Evolutionary conservation across 768 basidiomycete genomes (phyloP), one percentile per base, ranked within the genome.

Genomic region (Trametes sanguinea): DNA sequence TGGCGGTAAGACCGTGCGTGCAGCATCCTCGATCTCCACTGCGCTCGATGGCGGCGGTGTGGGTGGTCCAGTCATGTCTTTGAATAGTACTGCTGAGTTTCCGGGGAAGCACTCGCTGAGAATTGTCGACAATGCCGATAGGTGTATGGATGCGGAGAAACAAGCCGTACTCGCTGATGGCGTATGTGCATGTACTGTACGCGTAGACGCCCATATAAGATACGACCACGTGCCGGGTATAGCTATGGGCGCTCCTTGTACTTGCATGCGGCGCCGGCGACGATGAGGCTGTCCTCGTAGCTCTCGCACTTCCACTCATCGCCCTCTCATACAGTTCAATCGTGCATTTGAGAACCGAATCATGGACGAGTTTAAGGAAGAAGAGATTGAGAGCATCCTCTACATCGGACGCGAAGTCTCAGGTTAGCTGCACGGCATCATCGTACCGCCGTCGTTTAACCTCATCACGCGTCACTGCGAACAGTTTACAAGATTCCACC

Each of bases 401-500:
- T 95, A 92, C 74, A 87, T 96, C 65, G 89, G 85, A n/a, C 82
- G 94, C 43, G 94, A 95, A 78, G 82, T 95, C 55, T 94, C 90
- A 80, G 93, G 94, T 94, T 68, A 71, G 77, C 75, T 47, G 30
- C 13, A 37, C 40, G 17, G 50, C 54, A 54, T 56, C 17, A 8
- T 39, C 29, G 45, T 17, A 17, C 22, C 13, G 44, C 46, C 22
- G 14, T 43, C 22, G 58, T 57, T 64, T 58, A 17, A 8, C 54
- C 62, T 55, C 51, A 54, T 61, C 54, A 71, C 64, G 46, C 17
- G 54, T 64, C 39, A 42, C 47, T 37, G 35, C 35, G 35, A 37
- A 22, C 74, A 95, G 95, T 96, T 40, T 96, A 89, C 80, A 92
- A 89, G 78, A 93, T 97, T 50, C 95, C 95, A 2, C 87, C 94